Percentiles rank a stretch among this genome's conserved stretches.
Evolutionary conservation across 2,329 filamentous ascomycete genomes (phyloP).

Genomic region (Diaporthe sp.): DNA sequence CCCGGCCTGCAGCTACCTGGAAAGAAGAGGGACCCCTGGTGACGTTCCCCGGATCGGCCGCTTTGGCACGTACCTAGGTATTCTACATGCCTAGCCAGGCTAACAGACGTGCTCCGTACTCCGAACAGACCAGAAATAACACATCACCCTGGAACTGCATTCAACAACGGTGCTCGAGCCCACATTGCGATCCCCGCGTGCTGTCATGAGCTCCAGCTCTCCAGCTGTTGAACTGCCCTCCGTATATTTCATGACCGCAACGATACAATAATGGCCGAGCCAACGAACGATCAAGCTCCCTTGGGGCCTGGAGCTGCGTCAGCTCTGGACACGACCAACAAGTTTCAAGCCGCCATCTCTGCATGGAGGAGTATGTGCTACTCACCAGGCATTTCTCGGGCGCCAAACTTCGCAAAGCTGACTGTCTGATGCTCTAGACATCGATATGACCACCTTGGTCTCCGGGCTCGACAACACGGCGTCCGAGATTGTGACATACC

Average conservation of each 20-base stretch:
- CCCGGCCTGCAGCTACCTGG: slow-evolving; percentile 1
- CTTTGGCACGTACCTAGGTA: slow-evolving; percentile 3
- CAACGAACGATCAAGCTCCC: slow-evolving; percentile 23
- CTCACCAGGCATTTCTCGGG: slow-evolving; percentile 30
- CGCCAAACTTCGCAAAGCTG: slow-evolving; percentile 28
- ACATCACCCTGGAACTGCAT: slow-evolving; percentile 24
- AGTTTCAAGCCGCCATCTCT: slow-evolving; percentile 95
- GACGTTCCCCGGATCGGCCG: slow-evolving; percentile 31
- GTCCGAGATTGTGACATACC: slow-evolving; percentile 94
- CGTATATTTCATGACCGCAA: not conserved
- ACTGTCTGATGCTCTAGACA: slow-evolving; percentile 67
- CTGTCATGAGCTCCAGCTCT: slow-evolving; percentile 35
- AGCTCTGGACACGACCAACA: slow-evolving; percentile 77
- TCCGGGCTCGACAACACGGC: slow-evolving; percentile 91
- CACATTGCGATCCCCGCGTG: slow-evolving; percentile 2
- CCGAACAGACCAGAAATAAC: slow-evolving; percentile 26
- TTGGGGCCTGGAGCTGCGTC: slow-evolving; percentile 24
- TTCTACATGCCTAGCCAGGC: not conserved
- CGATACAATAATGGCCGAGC: slow-evolving; percentile 33
- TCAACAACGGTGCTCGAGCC: slow-evolving; percentile 16
- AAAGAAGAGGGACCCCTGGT: slow-evolving; percentile 22
- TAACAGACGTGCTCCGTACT: not conserved
- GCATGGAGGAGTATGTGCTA: slow-evolving; percentile 87
- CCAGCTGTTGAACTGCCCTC: slow-evolving; percentile 18
- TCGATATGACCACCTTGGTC: slow-evolving; percentile 87